phyloP scores from a whole-genome alignment of 2,329 filamentous ascomycete species.

The Malbranchea zuffiana region DNA sequence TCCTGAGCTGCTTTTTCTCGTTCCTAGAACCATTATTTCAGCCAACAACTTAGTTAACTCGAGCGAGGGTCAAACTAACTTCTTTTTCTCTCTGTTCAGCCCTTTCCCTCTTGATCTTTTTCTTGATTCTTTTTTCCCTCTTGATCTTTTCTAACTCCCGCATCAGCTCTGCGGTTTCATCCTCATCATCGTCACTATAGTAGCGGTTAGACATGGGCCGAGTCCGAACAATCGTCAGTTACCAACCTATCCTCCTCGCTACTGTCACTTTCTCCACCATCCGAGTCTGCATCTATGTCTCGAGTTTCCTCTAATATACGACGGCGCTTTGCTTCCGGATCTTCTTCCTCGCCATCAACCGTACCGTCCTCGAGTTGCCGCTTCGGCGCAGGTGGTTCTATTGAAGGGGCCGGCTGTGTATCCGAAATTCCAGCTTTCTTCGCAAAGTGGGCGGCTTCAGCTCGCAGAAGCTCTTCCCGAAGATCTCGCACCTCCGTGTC shows the following conservation, averaged over 20 bases:
- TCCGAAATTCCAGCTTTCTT: constrained; percentile 48
- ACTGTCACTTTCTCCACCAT: constrained; percentile 49
- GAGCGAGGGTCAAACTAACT: constrained; percentile 28
- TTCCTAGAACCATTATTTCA: constrained; percentile 47
- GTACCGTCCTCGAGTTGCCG: constrained; percentile 49
- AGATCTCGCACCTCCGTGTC: constrained; percentile 65
- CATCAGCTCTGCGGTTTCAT: constrained; percentile 80
- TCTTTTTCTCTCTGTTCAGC: constrained; percentile 70
- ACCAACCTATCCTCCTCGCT: constrained; percentile 50
- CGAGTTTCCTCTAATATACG: constrained; percentile 78
- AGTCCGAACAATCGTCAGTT: not conserved
- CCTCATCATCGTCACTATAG: constrained; percentile 57
- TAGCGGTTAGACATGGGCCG: constrained; percentile 23
- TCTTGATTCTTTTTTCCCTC: too few relatives aligned
- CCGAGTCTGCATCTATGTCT: constrained; percentile 75
- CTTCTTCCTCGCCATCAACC: constrained; percentile 44
- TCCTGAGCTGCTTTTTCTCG: constrained; percentile 69
- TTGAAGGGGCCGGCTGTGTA: constrained; percentile 20
- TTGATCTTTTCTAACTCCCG: constrained; percentile 91
- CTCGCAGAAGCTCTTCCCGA: constrained; percentile 76
- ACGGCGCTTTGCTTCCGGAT: constrained; percentile 69
- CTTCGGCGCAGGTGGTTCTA: constrained; percentile 45
- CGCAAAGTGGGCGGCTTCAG: constrained; percentile 76
- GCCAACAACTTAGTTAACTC: not conserved
- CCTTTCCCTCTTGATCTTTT: constrained; percentile 82